phyloP scores from a whole-genome alignment of 2,329 filamentous ascomycete genomes.

The Rugonectria rugulosa region DNA sequence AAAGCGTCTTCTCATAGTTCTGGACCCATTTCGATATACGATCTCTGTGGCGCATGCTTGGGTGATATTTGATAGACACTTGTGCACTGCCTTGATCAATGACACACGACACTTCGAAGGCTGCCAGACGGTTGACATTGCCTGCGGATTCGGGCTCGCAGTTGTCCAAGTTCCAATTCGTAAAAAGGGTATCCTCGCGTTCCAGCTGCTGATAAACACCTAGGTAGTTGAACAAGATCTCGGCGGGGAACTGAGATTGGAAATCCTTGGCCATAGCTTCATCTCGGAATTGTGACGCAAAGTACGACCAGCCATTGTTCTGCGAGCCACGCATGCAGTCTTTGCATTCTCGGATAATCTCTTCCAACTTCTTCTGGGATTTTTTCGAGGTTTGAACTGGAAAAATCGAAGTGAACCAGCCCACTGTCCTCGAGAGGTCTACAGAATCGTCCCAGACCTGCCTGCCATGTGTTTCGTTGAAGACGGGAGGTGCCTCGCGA shows the following conservation, averaged over 20 bases:
- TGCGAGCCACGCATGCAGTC: constrained; percentile 27
- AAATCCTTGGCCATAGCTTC: constrained; percentile 37
- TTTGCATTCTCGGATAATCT: constrained; percentile 29
- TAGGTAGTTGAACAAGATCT: constrained; percentile 36
- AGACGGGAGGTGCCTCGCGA: constrained; percentile 36
- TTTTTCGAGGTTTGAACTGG: constrained; percentile 28
- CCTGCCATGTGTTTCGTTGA: constrained; percentile 45
- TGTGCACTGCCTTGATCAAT: background rate
- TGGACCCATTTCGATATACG: background rate
- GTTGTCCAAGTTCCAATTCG: background rate
- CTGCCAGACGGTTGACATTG: background rate
- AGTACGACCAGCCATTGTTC: constrained; percentile 31
- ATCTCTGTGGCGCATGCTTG: background rate
- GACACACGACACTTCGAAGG: background rate
- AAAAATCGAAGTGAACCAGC: constrained; percentile 47
- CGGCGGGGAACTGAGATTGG: constrained; percentile 43
- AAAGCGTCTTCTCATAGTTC: constrained; percentile 1
- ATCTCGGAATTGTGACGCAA: constrained; percentile 25
- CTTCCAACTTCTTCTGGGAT: background rate
- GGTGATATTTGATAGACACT: background rate
- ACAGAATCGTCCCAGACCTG: constrained; percentile 40
- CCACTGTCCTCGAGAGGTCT: constrained; percentile 43
- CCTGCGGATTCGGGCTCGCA: background rate
- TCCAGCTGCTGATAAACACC: constrained; percentile 34
- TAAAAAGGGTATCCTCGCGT: constrained; percentile 9